phyloP scores from a whole-genome alignment of 768 basidiomycete genomes.

The Tephrocybe sp. region DNA sequence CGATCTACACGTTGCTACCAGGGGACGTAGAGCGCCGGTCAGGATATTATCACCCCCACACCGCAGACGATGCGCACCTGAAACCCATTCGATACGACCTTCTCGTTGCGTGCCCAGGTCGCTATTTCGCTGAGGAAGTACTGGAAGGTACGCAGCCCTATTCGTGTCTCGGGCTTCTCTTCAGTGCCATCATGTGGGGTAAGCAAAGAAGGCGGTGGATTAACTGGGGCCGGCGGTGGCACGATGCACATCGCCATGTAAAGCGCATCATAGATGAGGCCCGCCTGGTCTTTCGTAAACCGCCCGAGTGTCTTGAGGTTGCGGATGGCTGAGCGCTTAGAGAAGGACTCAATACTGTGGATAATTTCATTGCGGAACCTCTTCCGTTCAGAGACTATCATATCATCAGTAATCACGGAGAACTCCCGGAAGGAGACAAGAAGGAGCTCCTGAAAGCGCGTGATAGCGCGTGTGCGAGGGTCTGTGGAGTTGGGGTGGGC shows the following conservation, averaged over 20 bases:
- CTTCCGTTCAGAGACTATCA: conserved; percentile 82
- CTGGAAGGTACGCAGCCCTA: conserved; percentile 83
- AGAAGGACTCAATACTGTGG: conserved; percentile 90
- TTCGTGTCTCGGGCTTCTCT: conserved; percentile 87
- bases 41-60: not conserved
- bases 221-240: conserved; percentile 59
- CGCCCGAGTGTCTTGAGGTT: conserved; percentile 79
- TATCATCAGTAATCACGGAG: conserved; percentile 93
- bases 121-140: conserved; percentile 90
- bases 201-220: conserved; percentile 52
- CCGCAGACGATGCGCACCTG: conserved; percentile 46
- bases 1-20: conserved; percentile 82
- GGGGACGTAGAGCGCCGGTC: not conserved
- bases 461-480: conserved; percentile 89
- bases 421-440: conserved; percentile 98
- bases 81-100: conserved; percentile 89
- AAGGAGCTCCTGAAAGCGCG: conserved; percentile 95
- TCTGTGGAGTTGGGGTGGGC: conserved; percentile 90
- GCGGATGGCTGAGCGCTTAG: conserved; percentile 87
- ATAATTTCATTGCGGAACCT: conserved; percentile 89
- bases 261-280: conserved; percentile 88
- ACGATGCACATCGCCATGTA: conserved; percentile 82
- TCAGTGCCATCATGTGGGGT: conserved; percentile 60
- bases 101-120: conserved; percentile 95
- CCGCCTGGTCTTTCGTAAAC: conserved; percentile 86